Percentiles rank a stretch among this genome's conserved stretches.
Evolutionary conservation across 202 grass and related monocot genomes (phyloP).

Genomic region (Tripidium arundinaceum): DNA sequence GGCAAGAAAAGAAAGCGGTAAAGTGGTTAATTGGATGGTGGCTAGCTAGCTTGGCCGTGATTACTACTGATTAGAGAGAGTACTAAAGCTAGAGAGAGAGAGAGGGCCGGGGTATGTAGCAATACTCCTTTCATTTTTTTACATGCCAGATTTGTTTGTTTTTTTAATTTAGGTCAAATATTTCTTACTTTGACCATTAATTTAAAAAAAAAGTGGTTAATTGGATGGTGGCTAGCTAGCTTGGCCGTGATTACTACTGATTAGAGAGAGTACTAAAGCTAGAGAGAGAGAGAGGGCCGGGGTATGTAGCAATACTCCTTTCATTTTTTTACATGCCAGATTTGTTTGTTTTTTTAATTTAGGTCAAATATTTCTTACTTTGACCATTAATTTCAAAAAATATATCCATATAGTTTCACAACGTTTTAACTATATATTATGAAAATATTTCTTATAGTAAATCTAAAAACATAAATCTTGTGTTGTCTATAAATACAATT

Average conservation of each 20-base stretch:
- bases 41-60: constrained; percentile 9
- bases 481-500: background rate
- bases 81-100: background rate
- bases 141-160: too few relatives aligned
- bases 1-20: background rate
- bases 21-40: constrained; percentile 38
- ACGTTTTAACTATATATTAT: background rate
- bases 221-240: constrained; percentile 20
- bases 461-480: background rate
- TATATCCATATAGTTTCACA: too few relatives aligned
- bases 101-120: too few relatives aligned
- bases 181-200: too few relatives aligned
- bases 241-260: constrained; percentile 30
- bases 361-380: background rate
- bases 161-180: too few relatives aligned
- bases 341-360: too few relatives aligned
- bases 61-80: constrained; percentile 28
- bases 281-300: too few relatives aligned
- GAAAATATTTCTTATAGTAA: background rate
- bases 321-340: too few relatives aligned
- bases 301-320: too few relatives aligned
- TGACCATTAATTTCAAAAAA: background rate
- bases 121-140: background rate
- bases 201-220: too few relatives aligned
- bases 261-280: background rate